A percentile compares a stretch with the other conserved stretches of the same genome.
Evolutionary conservation across 2,329 filamentous ascomycete genomes (phyloP).

Genomic region (Pseudovirgaria hyperparasitica): DNA sequence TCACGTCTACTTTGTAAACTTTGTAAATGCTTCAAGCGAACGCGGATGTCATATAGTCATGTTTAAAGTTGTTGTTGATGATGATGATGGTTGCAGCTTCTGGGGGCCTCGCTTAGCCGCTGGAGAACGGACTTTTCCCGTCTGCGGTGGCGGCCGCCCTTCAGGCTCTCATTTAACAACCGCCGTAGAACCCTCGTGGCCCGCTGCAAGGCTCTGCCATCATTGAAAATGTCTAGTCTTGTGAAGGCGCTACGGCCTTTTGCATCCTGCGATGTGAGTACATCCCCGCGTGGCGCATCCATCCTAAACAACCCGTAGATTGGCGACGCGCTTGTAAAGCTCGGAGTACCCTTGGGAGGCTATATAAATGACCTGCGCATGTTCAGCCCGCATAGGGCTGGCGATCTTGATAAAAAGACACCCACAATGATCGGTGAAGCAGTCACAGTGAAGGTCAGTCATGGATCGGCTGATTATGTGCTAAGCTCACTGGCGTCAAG

Average conservation of each 20-base stretch:
- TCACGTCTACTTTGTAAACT: too few relatives aligned
- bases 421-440: conserved; percentile 6
- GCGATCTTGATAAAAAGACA: background rate
- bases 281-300: background rate
- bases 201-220: too few relatives aligned
- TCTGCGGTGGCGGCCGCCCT: too few relatives aligned
- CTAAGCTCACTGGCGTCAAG: too few relatives aligned
- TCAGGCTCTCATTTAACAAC: too few relatives aligned
- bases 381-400: conserved; percentile 8
- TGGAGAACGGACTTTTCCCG: too few relatives aligned
- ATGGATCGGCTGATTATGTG: conserved; percentile 1
- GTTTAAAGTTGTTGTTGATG: too few relatives aligned
- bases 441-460: conserved; percentile 6
- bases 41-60: too few relatives aligned
- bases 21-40: too few relatives aligned
- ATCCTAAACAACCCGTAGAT: conserved; percentile 12
- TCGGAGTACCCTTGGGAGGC: conserved; percentile 20
- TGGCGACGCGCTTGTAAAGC: conserved; percentile 22
- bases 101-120: too few relatives aligned
- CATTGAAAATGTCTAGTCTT: conserved; percentile 1
- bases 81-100: too few relatives aligned
- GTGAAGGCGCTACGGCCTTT: conserved; percentile 3
- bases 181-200: too few relatives aligned
- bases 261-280: conserved; percentile 3
- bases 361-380: conserved; percentile 22